These are phyloP conservation scores for Saccharomycopsis sp. DNA, from an alignment of 805 yeast genomes.

Conservation along the genomic window DNA sequence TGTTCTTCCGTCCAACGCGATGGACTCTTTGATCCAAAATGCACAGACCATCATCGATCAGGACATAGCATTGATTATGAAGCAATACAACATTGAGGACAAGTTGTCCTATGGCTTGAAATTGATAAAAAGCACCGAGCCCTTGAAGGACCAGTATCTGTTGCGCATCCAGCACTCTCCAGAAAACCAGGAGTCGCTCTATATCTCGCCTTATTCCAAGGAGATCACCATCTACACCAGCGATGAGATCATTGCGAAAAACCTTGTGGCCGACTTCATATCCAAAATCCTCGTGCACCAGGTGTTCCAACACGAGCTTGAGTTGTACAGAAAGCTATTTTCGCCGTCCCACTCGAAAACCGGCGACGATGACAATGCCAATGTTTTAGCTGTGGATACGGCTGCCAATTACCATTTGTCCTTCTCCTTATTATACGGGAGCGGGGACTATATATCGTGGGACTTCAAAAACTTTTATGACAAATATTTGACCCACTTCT, in stretches of 20 bases:
- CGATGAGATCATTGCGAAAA: slow-evolving; percentile 33
- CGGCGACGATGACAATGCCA: slow-evolving; percentile 20
- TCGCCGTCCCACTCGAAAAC: slow-evolving; percentile 37
- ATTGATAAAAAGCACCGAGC: slow-evolving; percentile 22
- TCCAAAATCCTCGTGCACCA: slow-evolving; percentile 29
- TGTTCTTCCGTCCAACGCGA: slow-evolving; percentile 30
- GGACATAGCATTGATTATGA: slow-evolving; percentile 24
- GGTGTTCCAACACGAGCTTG: slow-evolving; percentile 29
- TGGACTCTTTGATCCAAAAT: slow-evolving; percentile 27
- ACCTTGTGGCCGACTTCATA: slow-evolving; percentile 42
- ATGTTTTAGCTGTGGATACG: slow-evolving; percentile 19
- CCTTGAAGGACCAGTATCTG: slow-evolving; percentile 31
- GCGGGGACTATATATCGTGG: slow-evolving; percentile 65
- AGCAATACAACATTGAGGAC: slow-evolving; percentile 5
- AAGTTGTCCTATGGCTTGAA: slow-evolving; percentile 30
- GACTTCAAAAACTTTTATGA: slow-evolving; percentile 51
- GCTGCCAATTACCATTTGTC: slow-evolving; percentile 69
- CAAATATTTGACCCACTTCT: slow-evolving; percentile 48
- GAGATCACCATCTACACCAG: slow-evolving; percentile 32
- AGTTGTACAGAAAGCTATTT: slow-evolving; percentile 16
- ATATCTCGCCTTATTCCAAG: slow-evolving; percentile 28
- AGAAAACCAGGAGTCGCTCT: slow-evolving; percentile 28
- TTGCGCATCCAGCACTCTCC: slow-evolving; percentile 31
- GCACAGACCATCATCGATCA: slow-evolving; percentile 34
- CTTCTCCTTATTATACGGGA: slow-evolving; percentile 66